Evolutionary conservation across 768 basidiomycete genomes (phyloP).

Genomic region (Lactarius hatsudake): DNA sequence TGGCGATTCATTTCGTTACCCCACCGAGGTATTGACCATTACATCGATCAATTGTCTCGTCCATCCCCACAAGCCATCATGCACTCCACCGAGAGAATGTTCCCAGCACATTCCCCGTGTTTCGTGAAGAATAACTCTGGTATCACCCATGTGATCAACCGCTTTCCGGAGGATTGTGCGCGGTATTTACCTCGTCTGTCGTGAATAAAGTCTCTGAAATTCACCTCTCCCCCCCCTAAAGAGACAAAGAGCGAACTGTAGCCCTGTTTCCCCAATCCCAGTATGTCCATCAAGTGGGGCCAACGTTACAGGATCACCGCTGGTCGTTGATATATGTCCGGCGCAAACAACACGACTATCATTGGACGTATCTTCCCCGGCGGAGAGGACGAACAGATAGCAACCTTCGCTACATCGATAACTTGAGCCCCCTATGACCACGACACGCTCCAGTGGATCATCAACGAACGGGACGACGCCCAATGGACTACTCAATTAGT

Average conservation of each 20-base stretch:
- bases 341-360: neutral
- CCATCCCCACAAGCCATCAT: neutral
- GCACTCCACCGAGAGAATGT: neutral
- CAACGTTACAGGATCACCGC: neutral
- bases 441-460: neutral
- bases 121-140: neutral
- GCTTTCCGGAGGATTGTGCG: neutral
- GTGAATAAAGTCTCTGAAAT: no score
- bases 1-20: neutral
- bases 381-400: neutral
- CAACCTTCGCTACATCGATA: neutral
- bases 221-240: no score
- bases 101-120: neutral
- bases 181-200: neutral
- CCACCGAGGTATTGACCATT: no score
- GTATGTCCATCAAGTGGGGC: neutral
- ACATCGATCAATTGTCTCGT: no score
- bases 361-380: neutral
- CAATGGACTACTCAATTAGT: neutral
- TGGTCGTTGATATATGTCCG: neutral
- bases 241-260: neutral
- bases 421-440: neutral
- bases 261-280: neutral
- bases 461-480: no score
- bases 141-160: neutral